phyloP scores from a whole-genome alignment of 2,329 filamentous ascomycete species.

The Aspergillus neotritici region DNA sequence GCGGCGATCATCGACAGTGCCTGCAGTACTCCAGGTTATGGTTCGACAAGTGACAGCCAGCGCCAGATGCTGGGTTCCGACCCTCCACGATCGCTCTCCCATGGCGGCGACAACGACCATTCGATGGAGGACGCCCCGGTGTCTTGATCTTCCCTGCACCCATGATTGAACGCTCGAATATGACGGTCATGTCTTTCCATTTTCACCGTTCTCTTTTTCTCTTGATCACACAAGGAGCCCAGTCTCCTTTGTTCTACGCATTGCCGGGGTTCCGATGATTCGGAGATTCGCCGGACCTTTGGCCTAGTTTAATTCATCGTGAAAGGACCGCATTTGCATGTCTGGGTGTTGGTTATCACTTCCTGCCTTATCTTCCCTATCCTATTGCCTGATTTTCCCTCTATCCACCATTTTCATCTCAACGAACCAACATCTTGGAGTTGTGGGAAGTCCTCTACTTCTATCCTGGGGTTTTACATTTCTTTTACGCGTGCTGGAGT shows the following conservation, averaged over 20 bases:
- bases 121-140: conserved; percentile 31
- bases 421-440: conserved; percentile 3
- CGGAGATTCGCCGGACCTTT: not conserved
- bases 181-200: conserved; percentile 10
- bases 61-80: conserved; percentile 27
- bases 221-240: conserved; percentile 1
- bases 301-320: not conserved
- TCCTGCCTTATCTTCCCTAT: conserved; percentile 2
- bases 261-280: conserved; percentile 7
- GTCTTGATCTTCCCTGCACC: conserved; percentile 5
- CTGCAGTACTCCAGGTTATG: conserved; percentile 29
- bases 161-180: conserved; percentile 5
- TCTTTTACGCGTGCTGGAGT: conserved; percentile 6
- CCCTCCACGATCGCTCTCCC: conserved; percentile 24
- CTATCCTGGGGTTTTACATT: no score
- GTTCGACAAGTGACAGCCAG: conserved; percentile 15
- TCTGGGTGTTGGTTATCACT: conserved; percentile 14
- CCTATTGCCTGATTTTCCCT: no score
- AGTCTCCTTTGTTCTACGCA: conserved; percentile 8
- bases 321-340: conserved; percentile 14
- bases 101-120: conserved; percentile 27
- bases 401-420: conserved; percentile 2
- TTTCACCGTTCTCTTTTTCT: conserved; percentile 5
- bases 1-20: conserved; percentile 25
- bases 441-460: no score